Evolutionary conservation across 2,329 filamentous ascomycete species (phyloP).

Genomic region (Dactylonectria estremocensis): DNA sequence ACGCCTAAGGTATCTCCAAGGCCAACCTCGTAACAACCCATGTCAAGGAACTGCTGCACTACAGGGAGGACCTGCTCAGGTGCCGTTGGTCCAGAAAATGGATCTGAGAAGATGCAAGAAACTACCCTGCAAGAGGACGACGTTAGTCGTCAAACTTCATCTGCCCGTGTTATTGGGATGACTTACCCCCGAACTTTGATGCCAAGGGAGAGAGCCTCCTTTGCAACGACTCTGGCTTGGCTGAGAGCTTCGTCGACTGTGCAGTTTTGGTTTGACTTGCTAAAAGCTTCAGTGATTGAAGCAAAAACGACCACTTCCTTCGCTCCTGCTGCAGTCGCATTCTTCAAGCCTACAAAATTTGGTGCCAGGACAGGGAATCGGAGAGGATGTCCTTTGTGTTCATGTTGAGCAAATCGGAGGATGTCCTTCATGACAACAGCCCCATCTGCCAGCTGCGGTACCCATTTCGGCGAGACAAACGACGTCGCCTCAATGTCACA

Average conservation of each 20-base stretch:
- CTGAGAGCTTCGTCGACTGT: conserved; percentile 26
- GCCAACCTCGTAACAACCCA: conserved; percentile 37
- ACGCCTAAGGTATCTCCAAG: conserved; percentile 30
- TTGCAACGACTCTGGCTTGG: conserved; percentile 17
- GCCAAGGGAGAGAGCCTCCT: conserved; percentile 5
- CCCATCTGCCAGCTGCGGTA: conserved; percentile 30
- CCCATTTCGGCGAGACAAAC: conserved; percentile 34
- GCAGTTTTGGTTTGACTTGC: conserved; percentile 30
- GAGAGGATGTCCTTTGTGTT: background rate
- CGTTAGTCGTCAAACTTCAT: background rate
- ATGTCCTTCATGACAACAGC: background rate
- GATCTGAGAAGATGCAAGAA: conserved; percentile 31
- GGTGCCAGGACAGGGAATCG: conserved; percentile 26
- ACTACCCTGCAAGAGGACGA: background rate
- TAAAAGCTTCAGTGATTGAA: conserved; percentile 28
- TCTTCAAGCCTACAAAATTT: conserved; percentile 27
- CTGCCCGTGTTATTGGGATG: background rate
- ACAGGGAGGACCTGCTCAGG: conserved; percentile 13
- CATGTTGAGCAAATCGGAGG: background rate
- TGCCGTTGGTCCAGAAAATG: conserved; percentile 18
- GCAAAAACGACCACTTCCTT: conserved; percentile 29
- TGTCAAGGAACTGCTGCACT: conserved; percentile 20
- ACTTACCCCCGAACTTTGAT: conserved; percentile 33
- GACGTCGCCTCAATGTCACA: conserved; percentile 28
- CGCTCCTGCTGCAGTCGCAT: conserved; percentile 20